Base-by-base conservation (phyloP, 352 stramenopile genomes). In the Phytopythium oedochilum region DNA sequence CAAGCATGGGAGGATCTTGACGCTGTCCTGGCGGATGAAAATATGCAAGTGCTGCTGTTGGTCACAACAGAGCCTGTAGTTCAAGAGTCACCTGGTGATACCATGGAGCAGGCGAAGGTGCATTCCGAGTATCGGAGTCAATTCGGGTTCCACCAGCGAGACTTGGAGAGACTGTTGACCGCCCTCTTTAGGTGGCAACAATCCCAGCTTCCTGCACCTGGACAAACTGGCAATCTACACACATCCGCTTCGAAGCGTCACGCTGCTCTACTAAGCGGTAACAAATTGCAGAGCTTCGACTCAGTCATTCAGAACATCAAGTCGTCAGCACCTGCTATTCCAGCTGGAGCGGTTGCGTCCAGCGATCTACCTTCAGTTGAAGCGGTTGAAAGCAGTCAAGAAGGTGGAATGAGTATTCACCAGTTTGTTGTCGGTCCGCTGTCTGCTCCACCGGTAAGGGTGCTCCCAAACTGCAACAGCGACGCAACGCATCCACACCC, bases 61-160 rank as follows among this genome's bases (percentile, higher is more conserved):
- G 46, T 84, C 20, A 71, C 63, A 0, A 59, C 50, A 3, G 59
- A 73, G 9, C 26, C 71, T 5, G 52, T 87, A 1, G 22, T 87
- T 17, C 70, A 81, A 38, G 70, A 89, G n/a, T 80, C 71, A 18
- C 40, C 74, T 0, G 70, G 81, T 62, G 66, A 81, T 26, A 57
- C 68, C 8, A 49, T 68, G 7, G 78, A 81, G 45, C 83, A 75
- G 35, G 71, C 75, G 10, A 63, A 59, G 18, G 63, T 75, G 18
- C 53, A 82, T 29, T 20, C 15, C 2, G 25, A 20, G 2, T 83
- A 71, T 38, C 60, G 55, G 4, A 29, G 45, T 12, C 82, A 61
- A n/a, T 70, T 89, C 35, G 61, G 57, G 0, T 89, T 83, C 51
- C 74, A 82, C 17, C 55, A 43, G 15, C 59, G 72, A 34, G 73